Evolutionary conservation across 805 yeast genomes (phyloP).

Genomic region (Ogataea zsoltii): DNA sequence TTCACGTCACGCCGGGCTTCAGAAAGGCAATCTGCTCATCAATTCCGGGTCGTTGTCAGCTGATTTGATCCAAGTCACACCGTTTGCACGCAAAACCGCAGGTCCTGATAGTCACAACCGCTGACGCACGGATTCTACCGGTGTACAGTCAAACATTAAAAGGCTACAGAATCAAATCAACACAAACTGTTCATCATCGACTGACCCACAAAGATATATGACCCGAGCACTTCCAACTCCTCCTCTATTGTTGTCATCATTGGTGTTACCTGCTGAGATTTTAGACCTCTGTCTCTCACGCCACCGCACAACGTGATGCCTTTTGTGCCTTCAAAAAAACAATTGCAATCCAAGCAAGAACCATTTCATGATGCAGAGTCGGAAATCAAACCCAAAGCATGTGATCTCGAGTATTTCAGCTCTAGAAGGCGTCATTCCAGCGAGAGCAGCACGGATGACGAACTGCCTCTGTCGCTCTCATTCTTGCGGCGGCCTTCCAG

Average conservation of each 20-base stretch:
- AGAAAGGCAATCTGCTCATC: no score
- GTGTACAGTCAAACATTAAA: background rate
- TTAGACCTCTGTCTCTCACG: background rate
- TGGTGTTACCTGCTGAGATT: no score
- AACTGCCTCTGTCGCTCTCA: constrained; percentile 33
- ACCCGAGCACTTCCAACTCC: no score
- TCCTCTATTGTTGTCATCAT: no score
- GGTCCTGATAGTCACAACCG: background rate
- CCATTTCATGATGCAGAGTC: background rate
- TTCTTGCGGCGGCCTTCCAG: constrained; percentile 36
- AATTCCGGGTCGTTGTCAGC: background rate
- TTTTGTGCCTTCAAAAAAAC: constrained; percentile 8
- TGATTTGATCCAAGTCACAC: background rate
- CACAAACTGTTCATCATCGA: background rate
- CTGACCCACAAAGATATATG: no score
- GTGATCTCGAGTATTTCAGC: background rate
- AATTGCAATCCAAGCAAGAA: constrained; percentile 1
- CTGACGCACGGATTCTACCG: background rate
- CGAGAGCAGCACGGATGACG: constrained; percentile 22
- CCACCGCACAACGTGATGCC: constrained; percentile 7
- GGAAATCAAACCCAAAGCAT: background rate
- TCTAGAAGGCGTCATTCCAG: constrained; percentile 19
- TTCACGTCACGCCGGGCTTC: no score
- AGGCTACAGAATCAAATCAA: background rate
- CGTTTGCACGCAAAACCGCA: constrained; percentile 2